A percentile compares a stretch with the other conserved stretches of the same genome.
Evolutionary conservation across 2,329 filamentous ascomycete species (phyloP).

Genomic region (Sclerotiophoma versabilis): DNA sequence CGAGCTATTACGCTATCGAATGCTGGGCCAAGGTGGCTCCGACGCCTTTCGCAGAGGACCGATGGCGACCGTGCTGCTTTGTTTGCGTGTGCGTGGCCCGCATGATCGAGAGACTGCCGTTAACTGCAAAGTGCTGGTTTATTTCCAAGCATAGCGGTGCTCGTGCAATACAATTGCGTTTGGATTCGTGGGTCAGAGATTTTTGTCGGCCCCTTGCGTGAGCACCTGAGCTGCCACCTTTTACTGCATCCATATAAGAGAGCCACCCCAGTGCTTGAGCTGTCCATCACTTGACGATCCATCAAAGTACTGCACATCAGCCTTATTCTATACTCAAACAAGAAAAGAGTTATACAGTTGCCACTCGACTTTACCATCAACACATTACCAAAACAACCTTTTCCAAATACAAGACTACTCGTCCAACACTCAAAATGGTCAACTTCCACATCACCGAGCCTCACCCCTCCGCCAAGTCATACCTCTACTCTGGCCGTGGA

Average conservation of each 20-base stretch:
- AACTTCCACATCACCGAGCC: conserved; percentile 66
- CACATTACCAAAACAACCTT: conserved; percentile 17
- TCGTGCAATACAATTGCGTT: conserved; percentile 35
- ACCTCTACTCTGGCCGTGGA: conserved; percentile 63
- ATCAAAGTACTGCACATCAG: conserved; percentile 15
- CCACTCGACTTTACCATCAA: conserved; percentile 21
- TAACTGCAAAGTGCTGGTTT: conserved; percentile 52
- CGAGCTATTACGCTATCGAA: conserved; percentile 43
- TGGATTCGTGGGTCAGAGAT: conserved; percentile 38
- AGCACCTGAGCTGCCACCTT: conserved; percentile 14
- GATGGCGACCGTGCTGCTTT: conserved; percentile 24
- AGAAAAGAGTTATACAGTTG: conserved; percentile 13
- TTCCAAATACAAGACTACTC: conserved; percentile 6
- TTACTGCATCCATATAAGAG: conserved; percentile 12
- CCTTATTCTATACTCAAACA: conserved; percentile 20
- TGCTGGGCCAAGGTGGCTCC: conserved; percentile 29
- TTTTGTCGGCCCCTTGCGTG: conserved; percentile 29
- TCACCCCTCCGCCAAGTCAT: conserved; percentile 64
- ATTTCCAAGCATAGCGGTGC: conserved; percentile 26
- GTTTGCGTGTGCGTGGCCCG: conserved; percentile 34
- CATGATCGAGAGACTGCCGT: conserved; percentile 50
- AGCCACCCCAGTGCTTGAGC: conserved; percentile 1
- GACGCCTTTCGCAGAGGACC: conserved; percentile 24
- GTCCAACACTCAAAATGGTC: conserved; percentile 44
- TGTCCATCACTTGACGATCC: conserved; percentile 19